These are phyloP conservation scores for Odontarrhena argentea DNA, from an alignment of 345 rosid genomes.

Conservation along the genomic window DNA sequence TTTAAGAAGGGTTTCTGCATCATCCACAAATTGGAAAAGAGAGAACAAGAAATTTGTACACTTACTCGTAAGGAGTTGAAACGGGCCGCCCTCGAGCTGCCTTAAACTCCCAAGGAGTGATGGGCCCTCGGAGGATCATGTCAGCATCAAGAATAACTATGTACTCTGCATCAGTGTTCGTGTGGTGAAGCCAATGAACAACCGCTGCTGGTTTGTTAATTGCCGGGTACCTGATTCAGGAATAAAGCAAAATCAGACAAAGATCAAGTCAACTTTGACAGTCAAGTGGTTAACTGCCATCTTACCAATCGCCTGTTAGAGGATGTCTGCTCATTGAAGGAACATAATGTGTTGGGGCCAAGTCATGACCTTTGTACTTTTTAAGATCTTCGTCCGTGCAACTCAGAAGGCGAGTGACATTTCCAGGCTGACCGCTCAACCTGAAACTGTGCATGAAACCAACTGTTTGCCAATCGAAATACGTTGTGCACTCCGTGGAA, in stretches of 20 bases:
- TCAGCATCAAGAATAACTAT: constrained; percentile 97
- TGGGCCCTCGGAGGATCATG: constrained; percentile 95
- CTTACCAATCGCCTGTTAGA: constrained; percentile 92
- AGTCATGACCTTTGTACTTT: constrained; percentile 77
- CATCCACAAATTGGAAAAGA: background rate
- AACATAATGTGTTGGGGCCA: constrained; percentile 96
- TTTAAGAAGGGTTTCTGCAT: background rate
- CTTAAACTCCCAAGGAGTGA: constrained; percentile 95
- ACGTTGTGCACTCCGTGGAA: constrained; percentile 89
- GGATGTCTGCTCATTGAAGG: constrained; percentile 99
- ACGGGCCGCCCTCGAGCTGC: constrained; percentile 94
- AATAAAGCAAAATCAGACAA: constrained; percentile 23
- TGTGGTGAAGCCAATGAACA: constrained; percentile 98
- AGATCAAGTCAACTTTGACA: constrained; percentile 14
- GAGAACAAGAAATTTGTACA: background rate
- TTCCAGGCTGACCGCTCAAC: constrained; percentile 93
- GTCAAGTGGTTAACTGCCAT: background rate
- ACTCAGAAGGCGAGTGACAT: constrained; percentile 92
- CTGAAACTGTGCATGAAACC: constrained; percentile 93
- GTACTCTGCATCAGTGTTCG: constrained; percentile 79
- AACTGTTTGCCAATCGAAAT: constrained; percentile 99
- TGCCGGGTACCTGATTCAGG: constrained; percentile 85
- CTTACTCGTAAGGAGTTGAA: constrained; percentile 98
- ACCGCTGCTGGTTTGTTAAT: constrained; percentile 98
- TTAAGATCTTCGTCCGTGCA: constrained; percentile 84